Base-by-base conservation (phyloP, 2,329 filamentous ascomycete genomes). In the Chalara sp. region DNA sequence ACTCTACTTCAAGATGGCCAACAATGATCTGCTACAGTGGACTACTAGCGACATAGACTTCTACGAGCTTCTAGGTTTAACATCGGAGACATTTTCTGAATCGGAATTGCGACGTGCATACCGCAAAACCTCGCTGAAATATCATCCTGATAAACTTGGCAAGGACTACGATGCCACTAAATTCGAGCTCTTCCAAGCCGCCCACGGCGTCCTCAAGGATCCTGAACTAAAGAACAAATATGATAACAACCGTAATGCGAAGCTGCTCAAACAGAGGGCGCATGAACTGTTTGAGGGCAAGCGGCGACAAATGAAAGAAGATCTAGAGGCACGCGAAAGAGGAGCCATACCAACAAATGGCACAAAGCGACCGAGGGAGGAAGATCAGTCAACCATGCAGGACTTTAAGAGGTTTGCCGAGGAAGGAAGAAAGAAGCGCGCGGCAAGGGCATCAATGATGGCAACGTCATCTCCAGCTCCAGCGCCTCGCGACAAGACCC, bases 81-180 rank as follows among this genome's bases (percentile, higher is more conserved):
- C 55, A 3, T 54, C 60, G 49, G 58, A 61, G 47, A 54, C 54
- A 13, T 61, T 52, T 52, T 56, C 58, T 0, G 54, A 53, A 37
- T 61, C 62, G 6, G 62, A 64, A 53, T 54, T 64, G 6, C 61
- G 63, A 32, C 62, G 64, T 58, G 89, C 89, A 43, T 96, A 92
- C 75, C 82, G 89, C 53, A 87, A 88, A 61, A 84, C 85, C 32
- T 89, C 89, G 4, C 75, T 96, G n/a, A 89, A 89, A 63, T 89
- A 91, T 73, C 92, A 97, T 68, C 92, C 92, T 1, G 92, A 97
- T 76, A 96, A 96, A 71, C 84, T 91, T 50, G 80, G 84, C 56
- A 81, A 80, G 48, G 72, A 77, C 37, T 89, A 86, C 61, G 89
- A 93, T 58, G 77, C 88, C 44, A 83, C 84, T 50, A 87, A 87